Percentiles rank a stretch among this genome's conserved stretches.
Evolutionary conservation across 495 filamentous ascomycete genomes (phyloP).

Genomic region (Penicillium herquei): DNA sequence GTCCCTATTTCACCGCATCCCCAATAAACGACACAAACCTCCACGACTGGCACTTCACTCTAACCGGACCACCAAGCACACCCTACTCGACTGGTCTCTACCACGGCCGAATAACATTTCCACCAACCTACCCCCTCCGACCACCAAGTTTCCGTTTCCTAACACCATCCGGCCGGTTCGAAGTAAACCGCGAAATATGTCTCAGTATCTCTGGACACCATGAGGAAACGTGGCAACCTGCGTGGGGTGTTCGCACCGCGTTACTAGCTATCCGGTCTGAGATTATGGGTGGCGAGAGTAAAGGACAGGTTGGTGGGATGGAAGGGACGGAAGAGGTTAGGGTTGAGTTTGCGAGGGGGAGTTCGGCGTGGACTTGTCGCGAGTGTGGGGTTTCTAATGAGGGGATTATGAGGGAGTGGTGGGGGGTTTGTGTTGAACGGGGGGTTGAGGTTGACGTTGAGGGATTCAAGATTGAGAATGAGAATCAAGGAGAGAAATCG

Average conservation of each 20-base stretch:
- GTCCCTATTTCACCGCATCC: conserved; percentile 75
- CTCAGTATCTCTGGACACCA: conserved; percentile 91
- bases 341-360: conserved; percentile 62
- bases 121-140: conserved; percentile 81
- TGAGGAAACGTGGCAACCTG: conserved; percentile 97
- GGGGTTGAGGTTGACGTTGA: conserved; percentile 44
- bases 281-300: conserved; percentile 53
- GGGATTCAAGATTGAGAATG: conserved; percentile 20
- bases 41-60: conserved; percentile 99
- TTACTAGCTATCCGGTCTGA: conserved; percentile 49
- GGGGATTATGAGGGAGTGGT: conserved; percentile 68
- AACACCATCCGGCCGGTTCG: conserved; percentile 89
- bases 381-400: conserved; percentile 64
- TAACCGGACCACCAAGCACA: conserved; percentile 82
- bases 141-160: conserved; percentile 93
- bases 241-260: conserved; percentile 82
- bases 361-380: conserved; percentile 59
- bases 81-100: conserved; percentile 81
- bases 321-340: conserved; percentile 65
- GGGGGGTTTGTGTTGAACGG: conserved; percentile 53
- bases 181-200: conserved; percentile 96
- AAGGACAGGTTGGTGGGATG: conserved; percentile 82
- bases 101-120: conserved; percentile 92
- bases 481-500: conserved; percentile 40
- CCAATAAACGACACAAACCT: conserved; percentile 80